Base-by-base conservation (phyloP, 2,329 filamentous ascomycete genomes). In the Nigrospora sphaerica region DNA sequence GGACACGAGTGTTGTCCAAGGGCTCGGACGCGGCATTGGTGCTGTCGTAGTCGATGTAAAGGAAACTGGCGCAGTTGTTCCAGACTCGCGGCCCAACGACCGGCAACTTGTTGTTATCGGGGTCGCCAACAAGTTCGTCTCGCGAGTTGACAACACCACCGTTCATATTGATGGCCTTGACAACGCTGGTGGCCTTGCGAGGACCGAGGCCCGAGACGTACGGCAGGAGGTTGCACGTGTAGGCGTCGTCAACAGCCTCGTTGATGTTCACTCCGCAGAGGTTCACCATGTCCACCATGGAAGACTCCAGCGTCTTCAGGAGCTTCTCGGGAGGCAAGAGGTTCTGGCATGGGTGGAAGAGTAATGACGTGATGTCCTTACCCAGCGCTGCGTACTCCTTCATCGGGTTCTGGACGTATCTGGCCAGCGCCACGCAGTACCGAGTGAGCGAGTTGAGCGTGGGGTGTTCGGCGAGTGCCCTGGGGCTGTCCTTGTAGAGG, bases 211-310 rank as follows among this genome's bases (percentile, higher is more conserved):
- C 93, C 56, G 88, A 88, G 18, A 98, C 81, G 57, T 91, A 98
- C 4, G 91, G 91, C 34, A 98, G 74, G 2, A 98, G 77, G 53
- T 92, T 93, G 13, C 90, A 89, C 10, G 87, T 86, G 58, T 93
- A 89, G 1, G 81, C 62, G 63, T 96, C 88, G 37, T 75, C 77
- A 46, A 95, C 83, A 13, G 91, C 90, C 54, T 96, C 91, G 57
- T 96, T 95, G 60, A 98, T 86, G 58, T 97, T 88, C 34, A 98
- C 88, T 60, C 93, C 93, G 39, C 91, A 90, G 38, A 98, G 81
- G 63, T 98, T 98, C 56, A 98, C 93, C 78, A 95, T 95, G 62
- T 98, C 93, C 12, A 98, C 92, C 81, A 98, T 88, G 39, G 92
- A 89, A n/a, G 88, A 95, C 59, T 98, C 93, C 14, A 98, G 77